Evolutionary conservation across 108 stramenopile genomes (phyloP).

Genomic region (Skeletonema tropicum): DNA sequence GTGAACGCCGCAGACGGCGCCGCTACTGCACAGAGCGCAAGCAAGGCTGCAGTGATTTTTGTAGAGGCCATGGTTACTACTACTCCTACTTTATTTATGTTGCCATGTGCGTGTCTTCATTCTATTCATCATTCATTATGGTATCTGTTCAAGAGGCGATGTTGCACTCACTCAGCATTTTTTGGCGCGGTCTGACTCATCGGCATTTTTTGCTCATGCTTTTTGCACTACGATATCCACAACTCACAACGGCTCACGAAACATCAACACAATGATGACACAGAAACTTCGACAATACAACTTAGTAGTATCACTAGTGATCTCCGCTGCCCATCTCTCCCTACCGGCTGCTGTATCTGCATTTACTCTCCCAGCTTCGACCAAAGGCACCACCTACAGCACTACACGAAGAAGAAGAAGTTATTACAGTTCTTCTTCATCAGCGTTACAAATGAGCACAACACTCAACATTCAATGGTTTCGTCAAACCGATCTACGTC

Average conservation of each 20-base stretch:
- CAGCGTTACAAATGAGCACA: slow-evolving; percentile 18
- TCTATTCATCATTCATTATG: too few relatives aligned
- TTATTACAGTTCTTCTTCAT: slow-evolving; percentile 5
- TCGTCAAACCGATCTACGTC: slow-evolving; percentile 71
- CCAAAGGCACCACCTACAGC: background rate
- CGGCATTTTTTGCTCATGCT: background rate
- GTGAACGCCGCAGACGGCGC: background rate
- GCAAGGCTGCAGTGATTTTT: slow-evolving; percentile 3
- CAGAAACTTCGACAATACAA: slow-evolving; percentile 9
- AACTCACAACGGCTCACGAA: background rate
- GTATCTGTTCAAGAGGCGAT: too few relatives aligned
- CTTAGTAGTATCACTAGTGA: slow-evolving; percentile 8
- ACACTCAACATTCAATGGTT: slow-evolving; percentile 71
- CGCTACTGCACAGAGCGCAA: slow-evolving; percentile 12
- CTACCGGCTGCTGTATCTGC: slow-evolving; percentile 4
- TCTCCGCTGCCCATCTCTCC: slow-evolving; percentile 9
- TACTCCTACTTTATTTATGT: too few relatives aligned
- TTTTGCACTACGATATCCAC: background rate
- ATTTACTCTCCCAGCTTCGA: background rate
- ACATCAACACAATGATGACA: slow-evolving; percentile 9
- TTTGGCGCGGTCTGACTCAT: background rate
- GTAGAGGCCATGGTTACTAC: slow-evolving; percentile 12
- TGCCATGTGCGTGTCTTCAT: too few relatives aligned
- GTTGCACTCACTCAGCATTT: too few relatives aligned
- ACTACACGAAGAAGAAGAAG: background rate